Evolutionary conservation across 1,139 yeast genomes (phyloP).

Genomic region (Pichia inconspicua): DNA sequence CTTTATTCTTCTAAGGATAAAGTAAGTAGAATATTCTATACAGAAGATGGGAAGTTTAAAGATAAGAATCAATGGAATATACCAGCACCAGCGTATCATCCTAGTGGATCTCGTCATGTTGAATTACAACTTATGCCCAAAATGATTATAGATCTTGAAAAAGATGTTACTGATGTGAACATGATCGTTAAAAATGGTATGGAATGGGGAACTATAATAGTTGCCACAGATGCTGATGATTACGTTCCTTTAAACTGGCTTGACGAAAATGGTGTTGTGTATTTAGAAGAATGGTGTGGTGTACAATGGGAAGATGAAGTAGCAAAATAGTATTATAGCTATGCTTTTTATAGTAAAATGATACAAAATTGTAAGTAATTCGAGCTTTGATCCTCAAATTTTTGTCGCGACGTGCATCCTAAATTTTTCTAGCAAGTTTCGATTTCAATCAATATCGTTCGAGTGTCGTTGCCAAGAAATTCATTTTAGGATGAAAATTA

Average conservation of each 20-base stretch:
- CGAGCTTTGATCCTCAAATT: too few relatives aligned
- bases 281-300: conserved; percentile 85
- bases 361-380: too few relatives aligned
- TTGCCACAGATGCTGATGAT: conserved; percentile 75
- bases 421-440: background rate
- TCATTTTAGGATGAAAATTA: too few relatives aligned
- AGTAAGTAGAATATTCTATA: conserved; percentile 37
- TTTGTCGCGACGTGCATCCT: background rate
- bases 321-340: conserved; percentile 1
- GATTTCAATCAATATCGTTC: background rate
- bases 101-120: conserved; percentile 55
- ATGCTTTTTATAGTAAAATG: too few relatives aligned
- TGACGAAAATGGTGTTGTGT: conserved; percentile 64
- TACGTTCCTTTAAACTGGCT: conserved; percentile 41
- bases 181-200: conserved; percentile 53
- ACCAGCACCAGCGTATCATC: conserved; percentile 52
- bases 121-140: conserved; percentile 95
- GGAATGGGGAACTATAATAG: conserved; percentile 96
- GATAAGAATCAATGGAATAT: conserved; percentile 28
- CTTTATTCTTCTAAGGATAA: conserved; percentile 60
- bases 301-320: conserved; percentile 87
- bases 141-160: conserved; percentile 75
- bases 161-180: conserved; percentile 25
- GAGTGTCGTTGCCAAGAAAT: too few relatives aligned
- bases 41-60: conserved; percentile 22